Conservation (phyloP, 1,284 basidiomycete species). For the Phenoliferia sp. region DNA sequence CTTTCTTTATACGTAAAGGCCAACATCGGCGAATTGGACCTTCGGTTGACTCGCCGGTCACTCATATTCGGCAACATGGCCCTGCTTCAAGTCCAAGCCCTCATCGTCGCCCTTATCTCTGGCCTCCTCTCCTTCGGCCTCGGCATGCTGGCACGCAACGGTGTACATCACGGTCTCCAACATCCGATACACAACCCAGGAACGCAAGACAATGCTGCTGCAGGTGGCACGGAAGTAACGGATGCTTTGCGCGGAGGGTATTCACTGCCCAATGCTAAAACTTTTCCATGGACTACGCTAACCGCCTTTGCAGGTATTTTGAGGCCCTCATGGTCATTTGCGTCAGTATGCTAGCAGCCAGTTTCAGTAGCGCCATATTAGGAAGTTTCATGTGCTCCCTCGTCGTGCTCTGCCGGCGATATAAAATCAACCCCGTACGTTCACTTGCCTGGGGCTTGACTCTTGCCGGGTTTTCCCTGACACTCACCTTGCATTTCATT, state of each 20-base stretch:
- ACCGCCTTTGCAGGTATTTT: slow-evolving; percentile 41
- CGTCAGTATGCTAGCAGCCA: slow-evolving; percentile 82
- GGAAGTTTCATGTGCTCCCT: slow-evolving; percentile 90
- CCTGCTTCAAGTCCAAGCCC: slow-evolving; percentile 87
- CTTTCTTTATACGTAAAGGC: slow-evolving; percentile 35
- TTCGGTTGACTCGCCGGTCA: slow-evolving; percentile 56
- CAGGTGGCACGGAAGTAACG: slow-evolving; percentile 2
- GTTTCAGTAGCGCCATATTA: slow-evolving; percentile 69
- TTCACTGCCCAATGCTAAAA: slow-evolving; percentile 36
- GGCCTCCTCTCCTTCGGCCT: slow-evolving; percentile 63
- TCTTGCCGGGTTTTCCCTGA: too few species aligned
- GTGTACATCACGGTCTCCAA: slow-evolving; percentile 40
- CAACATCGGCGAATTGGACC: slow-evolving; percentile 82
- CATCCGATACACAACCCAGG: slow-evolving; percentile 27
- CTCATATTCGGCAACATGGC: slow-evolving; percentile 79
- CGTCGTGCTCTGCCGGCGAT: slow-evolving; percentile 70
- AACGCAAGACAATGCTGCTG: slow-evolving; percentile 7
- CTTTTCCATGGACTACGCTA: too few species aligned
- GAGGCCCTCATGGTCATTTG: slow-evolving; percentile 76
- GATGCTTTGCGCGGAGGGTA: slow-evolving; percentile 20
- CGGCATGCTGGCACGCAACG: slow-evolving; percentile 26
- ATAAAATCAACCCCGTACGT: slow-evolving; percentile 72
- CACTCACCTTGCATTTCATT: fast-evolving
- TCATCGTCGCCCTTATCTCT: slow-evolving; percentile 81
- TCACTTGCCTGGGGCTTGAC: background rate